Evolutionary conservation across 805 yeast species (phyloP).

Genomic region (Suhomyces faveliae): DNA sequence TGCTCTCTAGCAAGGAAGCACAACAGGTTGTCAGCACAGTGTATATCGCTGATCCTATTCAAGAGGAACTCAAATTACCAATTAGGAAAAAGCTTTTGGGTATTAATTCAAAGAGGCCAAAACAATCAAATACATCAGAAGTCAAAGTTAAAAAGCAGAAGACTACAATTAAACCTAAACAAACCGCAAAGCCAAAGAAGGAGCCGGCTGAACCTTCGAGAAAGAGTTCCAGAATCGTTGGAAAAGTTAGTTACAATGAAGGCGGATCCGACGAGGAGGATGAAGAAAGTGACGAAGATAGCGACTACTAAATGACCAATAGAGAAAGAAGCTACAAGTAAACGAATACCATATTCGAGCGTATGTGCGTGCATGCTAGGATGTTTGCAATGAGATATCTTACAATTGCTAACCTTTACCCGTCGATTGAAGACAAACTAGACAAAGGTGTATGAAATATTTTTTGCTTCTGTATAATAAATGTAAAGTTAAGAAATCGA

Average conservation of each 20-base stretch:
- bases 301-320: background rate
- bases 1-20: constrained; percentile 56
- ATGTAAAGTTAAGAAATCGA: too few relatives aligned
- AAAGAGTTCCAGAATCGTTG: constrained; percentile 41
- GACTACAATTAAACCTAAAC: background rate
- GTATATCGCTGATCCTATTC: constrained; percentile 51
- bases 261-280: constrained; percentile 5
- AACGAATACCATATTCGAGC: too few relatives aligned
- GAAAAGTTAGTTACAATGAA: constrained; percentile 35
- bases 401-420: too few relatives aligned
- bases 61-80: constrained; percentile 32
- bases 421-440: too few relatives aligned
- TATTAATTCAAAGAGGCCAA: constrained; percentile 12
- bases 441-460: too few relatives aligned
- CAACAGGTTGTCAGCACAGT: constrained; percentile 53
- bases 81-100: constrained; percentile 25
- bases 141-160: constrained; percentile 8
- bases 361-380: too few relatives aligned
- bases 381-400: too few relatives aligned
- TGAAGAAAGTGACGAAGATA: background rate
- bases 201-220: constrained; percentile 31
- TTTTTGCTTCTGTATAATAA: too few relatives aligned
- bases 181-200: background rate
- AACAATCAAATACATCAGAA: constrained; percentile 7
- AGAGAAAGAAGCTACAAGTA: too few relatives aligned